Conservation (phyloP, 495 filamentous ascomycete species). For the Penicillium crystallinum region DNA sequence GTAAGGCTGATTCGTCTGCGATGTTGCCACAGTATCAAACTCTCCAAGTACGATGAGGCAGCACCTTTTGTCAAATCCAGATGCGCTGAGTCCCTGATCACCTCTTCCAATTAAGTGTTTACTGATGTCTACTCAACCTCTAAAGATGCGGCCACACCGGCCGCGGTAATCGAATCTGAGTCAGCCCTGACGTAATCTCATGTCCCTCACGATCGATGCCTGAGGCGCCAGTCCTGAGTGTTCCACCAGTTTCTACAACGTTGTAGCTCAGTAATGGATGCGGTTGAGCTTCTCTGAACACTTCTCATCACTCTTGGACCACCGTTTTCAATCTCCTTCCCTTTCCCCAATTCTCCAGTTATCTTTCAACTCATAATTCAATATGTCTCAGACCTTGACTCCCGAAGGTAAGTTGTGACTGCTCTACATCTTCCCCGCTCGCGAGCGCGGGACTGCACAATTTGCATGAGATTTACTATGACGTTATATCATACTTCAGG, state of each 20-base stretch:
- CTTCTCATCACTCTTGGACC: conserved; percentile 2
- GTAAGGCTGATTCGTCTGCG: neutral
- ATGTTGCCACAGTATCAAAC: neutral
- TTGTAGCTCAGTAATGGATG: conserved; percentile 1
- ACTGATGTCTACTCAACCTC: neutral
- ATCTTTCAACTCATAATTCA: conserved; percentile 5
- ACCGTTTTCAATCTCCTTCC: conserved; percentile 7
- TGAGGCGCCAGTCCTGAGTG: conserved; percentile 1
- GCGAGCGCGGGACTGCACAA: conserved; percentile 20
- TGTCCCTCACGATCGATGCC: conserved; percentile 6
- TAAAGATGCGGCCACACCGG: neutral
- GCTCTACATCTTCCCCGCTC: conserved; percentile 35
- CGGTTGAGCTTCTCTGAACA: conserved; percentile 8
- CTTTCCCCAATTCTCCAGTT: neutral
- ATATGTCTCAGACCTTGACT: conserved; percentile 31
- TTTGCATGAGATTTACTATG: conserved; percentile 16
- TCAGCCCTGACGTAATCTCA: conserved; percentile 12
- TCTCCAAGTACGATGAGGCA: neutral
- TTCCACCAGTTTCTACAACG: conserved; percentile 14
- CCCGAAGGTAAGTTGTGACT: conserved; percentile 39
- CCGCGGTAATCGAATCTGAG: conserved; percentile 9
- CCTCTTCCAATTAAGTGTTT: neutral
- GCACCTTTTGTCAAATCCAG: neutral
- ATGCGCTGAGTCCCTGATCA: neutral
- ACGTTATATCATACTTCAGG: conserved; percentile 8